Conservation (phyloP, 1,284 basidiomycete species). For the Rhodofomes roseus region DNA sequence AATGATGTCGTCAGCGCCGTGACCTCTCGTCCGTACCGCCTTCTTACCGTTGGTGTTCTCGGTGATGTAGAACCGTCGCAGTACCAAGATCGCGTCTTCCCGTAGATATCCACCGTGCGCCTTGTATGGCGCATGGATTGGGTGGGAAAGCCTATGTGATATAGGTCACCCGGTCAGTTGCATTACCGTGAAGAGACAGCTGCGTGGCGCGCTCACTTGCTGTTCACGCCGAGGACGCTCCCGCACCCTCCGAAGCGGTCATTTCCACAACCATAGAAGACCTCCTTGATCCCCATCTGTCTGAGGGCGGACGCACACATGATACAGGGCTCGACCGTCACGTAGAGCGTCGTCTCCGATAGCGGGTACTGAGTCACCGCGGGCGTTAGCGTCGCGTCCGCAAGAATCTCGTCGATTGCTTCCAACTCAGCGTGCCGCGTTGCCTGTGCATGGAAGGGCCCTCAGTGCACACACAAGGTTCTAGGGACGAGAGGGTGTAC, state of each 20-base stretch:
- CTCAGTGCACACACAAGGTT: not conserved
- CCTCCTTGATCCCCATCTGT: slow-evolving; percentile 88
- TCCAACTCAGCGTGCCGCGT: slow-evolving; percentile 98
- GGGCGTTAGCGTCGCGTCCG: slow-evolving; percentile 57
- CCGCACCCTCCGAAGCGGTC: slow-evolving; percentile 98
- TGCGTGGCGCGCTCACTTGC: slow-evolving; percentile 19
- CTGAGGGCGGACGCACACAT: slow-evolving; percentile 97
- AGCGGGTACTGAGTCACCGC: slow-evolving; percentile 56
- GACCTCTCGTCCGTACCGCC: slow-evolving; percentile 4
- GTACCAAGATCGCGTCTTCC: slow-evolving; percentile 93
- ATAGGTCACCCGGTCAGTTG: not conserved
- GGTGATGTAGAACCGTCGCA: slow-evolving; percentile 93
- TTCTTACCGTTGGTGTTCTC: slow-evolving; percentile 87
- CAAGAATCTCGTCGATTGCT: slow-evolving; percentile 89
- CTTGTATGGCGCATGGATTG: slow-evolving; percentile 70
- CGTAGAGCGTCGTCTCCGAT: slow-evolving; percentile 84
- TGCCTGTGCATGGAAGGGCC: slow-evolving; percentile 51
- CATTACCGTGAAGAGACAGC: not conserved
- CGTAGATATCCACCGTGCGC: slow-evolving; percentile 83
- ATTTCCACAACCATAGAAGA: slow-evolving; percentile 94
- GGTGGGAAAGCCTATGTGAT: slow-evolving; percentile 57
- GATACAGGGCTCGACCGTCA: slow-evolving; percentile 98
- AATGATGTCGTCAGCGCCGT: not conserved
- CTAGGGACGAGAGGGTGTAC: slow-evolving; percentile 39
- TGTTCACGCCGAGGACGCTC: slow-evolving; percentile 88